Percentiles rank a stretch among this genome's conserved stretches.
phyloP scores from a whole-genome alignment of 1,284 basidiomycete species.

The Tilletia indica region DNA sequence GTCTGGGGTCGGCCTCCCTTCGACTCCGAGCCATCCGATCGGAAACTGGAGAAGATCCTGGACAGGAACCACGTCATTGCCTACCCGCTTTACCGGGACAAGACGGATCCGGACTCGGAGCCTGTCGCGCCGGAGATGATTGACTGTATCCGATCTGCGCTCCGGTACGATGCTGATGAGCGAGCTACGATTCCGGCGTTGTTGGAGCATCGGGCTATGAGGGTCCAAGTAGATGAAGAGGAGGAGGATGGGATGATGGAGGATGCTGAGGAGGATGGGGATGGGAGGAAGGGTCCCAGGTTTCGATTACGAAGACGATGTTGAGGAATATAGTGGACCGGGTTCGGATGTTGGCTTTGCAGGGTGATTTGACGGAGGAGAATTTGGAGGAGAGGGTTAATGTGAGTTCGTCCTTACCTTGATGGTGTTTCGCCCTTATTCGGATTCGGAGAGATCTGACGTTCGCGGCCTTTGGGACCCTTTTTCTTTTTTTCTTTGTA shows the following conservation, averaged over 20 bases:
- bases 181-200: slow-evolving; percentile 74
- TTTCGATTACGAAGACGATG: slow-evolving; percentile 34
- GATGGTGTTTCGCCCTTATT: background rate
- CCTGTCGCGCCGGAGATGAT: slow-evolving; percentile 70
- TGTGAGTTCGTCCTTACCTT: too few relatives aligned
- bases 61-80: slow-evolving; percentile 71
- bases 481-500: background rate
- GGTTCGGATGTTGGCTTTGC: slow-evolving; percentile 33
- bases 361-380: slow-evolving; percentile 43
- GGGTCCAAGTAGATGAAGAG: slow-evolving; percentile 20
- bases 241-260: slow-evolving; percentile 22
- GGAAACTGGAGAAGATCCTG: slow-evolving; percentile 84
- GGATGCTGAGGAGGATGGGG: slow-evolving; percentile 20
- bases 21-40: slow-evolving; percentile 78
- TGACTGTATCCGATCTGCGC: slow-evolving; percentile 70
- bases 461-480: too few relatives aligned
- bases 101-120: slow-evolving; percentile 58
- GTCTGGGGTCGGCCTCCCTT: slow-evolving; percentile 90
- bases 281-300: slow-evolving; percentile 23
- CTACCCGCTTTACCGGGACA: slow-evolving; percentile 69
- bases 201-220: slow-evolving; percentile 58
- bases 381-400: slow-evolving; percentile 44
- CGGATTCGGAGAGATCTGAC: background rate
- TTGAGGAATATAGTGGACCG: slow-evolving; percentile 42
- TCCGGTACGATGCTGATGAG: slow-evolving; percentile 72